Evolutionary conservation across 768 basidiomycete species (phyloP).

Genomic region (Leucocoprinus sp.): DNA sequence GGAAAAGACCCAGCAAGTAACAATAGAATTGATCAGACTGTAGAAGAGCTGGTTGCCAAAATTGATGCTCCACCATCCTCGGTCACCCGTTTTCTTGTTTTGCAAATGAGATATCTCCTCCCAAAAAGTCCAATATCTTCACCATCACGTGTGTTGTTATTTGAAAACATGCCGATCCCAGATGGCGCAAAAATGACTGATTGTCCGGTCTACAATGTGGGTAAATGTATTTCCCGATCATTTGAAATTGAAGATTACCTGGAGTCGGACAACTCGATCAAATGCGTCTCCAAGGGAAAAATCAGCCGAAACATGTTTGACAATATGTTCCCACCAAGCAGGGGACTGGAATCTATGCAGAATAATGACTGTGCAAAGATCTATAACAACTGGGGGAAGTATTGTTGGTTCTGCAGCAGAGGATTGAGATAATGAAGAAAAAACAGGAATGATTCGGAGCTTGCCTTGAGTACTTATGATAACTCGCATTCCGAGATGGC

Average conservation of each 20-base stretch:
- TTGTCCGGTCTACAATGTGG: slow-evolving; percentile 49
- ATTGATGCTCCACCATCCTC: slow-evolving; percentile 58
- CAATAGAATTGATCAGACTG: no score
- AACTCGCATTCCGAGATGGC: slow-evolving; percentile 65
- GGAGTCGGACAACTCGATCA: slow-evolving; percentile 53
- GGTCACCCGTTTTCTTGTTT: slow-evolving; percentile 55
- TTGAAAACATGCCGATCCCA: slow-evolving; percentile 37
- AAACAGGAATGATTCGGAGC: slow-evolving; percentile 5
- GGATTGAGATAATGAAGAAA: neutral
- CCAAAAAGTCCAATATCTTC: slow-evolving; percentile 35
- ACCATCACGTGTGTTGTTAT: neutral
- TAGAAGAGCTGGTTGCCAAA: slow-evolving; percentile 27
- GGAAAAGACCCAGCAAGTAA: no score
- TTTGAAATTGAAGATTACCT: slow-evolving; percentile 30
- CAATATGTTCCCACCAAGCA: slow-evolving; percentile 65
- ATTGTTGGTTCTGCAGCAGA: slow-evolving; percentile 55
- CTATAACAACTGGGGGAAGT: slow-evolving; percentile 57
- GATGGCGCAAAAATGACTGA: slow-evolving; percentile 64
- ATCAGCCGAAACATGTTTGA: slow-evolving; percentile 59
- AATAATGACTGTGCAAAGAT: slow-evolving; percentile 58
- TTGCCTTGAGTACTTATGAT: slow-evolving; percentile 69
- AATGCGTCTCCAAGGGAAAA: slow-evolving; percentile 53
- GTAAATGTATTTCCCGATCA: neutral
- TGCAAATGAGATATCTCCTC: slow-evolving; percentile 49
- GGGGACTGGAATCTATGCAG: slow-evolving; percentile 71